These are phyloP conservation scores for Lomentospora prolificans DNA, from an alignment of 2,329 filamentous ascomycete species.

Conservation along the genomic window DNA sequence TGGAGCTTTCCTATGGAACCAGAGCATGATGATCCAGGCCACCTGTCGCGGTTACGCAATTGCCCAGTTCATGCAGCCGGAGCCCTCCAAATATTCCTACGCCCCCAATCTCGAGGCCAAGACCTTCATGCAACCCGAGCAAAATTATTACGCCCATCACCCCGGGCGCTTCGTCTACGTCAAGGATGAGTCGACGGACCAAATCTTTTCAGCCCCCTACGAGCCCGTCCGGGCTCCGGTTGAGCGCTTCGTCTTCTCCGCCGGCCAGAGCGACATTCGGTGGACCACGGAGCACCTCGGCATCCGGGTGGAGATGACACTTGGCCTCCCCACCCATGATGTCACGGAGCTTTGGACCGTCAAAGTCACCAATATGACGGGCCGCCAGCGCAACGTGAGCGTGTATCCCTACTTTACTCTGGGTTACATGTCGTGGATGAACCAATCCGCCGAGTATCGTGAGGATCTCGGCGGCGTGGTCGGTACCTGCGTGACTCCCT, in stretches of 20 bases:
- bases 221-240: conserved; percentile 40
- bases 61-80: conserved; percentile 50
- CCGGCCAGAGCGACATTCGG: conserved; percentile 43
- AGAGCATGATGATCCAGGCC: conserved; percentile 51
- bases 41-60: conserved; percentile 50
- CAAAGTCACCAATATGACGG: conserved; percentile 38
- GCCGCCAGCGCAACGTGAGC: conserved; percentile 34
- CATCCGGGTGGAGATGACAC: conserved; percentile 40
- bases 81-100: conserved; percentile 50
- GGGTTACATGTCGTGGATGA: conserved; percentile 56
- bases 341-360: conserved; percentile 47
- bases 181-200: conserved; percentile 41
- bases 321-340: conserved; percentile 41
- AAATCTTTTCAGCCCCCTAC: conserved; percentile 45
- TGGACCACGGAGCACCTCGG: conserved; percentile 43
- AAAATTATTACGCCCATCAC: conserved; percentile 49
- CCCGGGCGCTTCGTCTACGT: conserved; percentile 50
- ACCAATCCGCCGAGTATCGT: conserved; percentile 44
- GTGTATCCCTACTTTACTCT: conserved; percentile 48
- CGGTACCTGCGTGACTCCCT: conserved; percentile 42
- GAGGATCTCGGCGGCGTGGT: conserved; percentile 38
- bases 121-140: conserved; percentile 52
- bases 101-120: conserved; percentile 47
- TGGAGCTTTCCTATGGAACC: conserved; percentile 48
- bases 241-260: conserved; percentile 42